These are phyloP conservation scores for Stephanodiscus minutulus DNA, from an alignment of 108 stramenopile genomes.

Conservation along the genomic window DNA sequence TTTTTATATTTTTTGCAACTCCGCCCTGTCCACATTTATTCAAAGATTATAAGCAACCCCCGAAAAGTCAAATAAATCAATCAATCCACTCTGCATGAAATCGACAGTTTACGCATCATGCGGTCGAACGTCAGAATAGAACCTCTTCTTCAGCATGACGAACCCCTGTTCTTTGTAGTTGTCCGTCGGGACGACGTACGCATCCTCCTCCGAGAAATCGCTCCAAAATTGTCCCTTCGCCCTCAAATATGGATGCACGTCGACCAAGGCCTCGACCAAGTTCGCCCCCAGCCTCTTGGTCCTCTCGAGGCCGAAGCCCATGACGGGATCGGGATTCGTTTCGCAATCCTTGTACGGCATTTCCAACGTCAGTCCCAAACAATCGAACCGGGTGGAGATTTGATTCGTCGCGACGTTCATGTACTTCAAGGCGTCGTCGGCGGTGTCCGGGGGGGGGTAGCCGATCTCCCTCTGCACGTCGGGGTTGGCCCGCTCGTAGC, in stretches of 20 bases:
- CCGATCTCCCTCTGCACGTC: conserved; percentile 80
- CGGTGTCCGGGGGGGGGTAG: conserved; percentile 65
- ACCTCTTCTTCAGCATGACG: conserved; percentile 47
- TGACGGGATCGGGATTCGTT: conserved; percentile 61
- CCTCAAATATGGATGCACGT: conserved; percentile 74
- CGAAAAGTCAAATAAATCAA: neutral
- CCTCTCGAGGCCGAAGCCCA: conserved; percentile 69
- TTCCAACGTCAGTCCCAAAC: conserved; percentile 84
- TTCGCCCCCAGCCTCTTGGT: conserved; percentile 64
- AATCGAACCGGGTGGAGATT: conserved; percentile 76
- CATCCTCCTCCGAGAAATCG: conserved; percentile 57
- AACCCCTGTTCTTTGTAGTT: conserved; percentile 53
- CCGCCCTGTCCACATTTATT: too few relatives aligned
- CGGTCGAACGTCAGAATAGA: conserved; percentile 50
- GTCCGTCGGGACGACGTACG: conserved; percentile 67
- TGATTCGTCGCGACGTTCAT: conserved; percentile 87
- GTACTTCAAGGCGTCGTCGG: conserved; percentile 52
- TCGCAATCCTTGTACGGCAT: conserved; percentile 91
- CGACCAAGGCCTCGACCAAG: conserved; percentile 69
- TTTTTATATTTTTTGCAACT: too few relatives aligned
- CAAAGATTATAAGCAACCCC: too few relatives aligned
- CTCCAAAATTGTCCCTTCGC: conserved; percentile 75
- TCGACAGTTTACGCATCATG: conserved; percentile 20
- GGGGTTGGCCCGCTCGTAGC: conserved; percentile 67
- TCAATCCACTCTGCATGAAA: too few relatives aligned